Evolutionary conservation across 345 rosid genomes (phyloP), one percentile per base, ranked within the genome.

Genomic region (Pelargonium nanum): DNA sequence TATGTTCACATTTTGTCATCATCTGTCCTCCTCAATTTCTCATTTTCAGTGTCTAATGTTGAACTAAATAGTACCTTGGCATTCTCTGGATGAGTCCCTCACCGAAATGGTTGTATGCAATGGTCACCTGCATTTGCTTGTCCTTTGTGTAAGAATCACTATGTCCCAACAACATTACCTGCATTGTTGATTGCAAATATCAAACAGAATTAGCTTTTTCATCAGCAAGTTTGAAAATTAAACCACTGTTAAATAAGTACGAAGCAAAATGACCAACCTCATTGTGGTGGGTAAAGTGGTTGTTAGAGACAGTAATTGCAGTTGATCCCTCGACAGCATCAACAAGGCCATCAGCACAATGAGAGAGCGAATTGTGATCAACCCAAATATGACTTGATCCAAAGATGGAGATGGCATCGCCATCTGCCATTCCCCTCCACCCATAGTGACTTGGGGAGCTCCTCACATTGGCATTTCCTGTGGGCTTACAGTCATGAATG

Each of bases 301-400:
- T 91, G 75, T 91, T 91, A 58, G 97, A 82, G 64, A 91, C 72
- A 26, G 97, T 91, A 53, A 91, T 84, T 57, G 95, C 89, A 26
- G 96, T 91, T 26, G 97, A 91, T 32, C 96, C 97, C 96, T 87
- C 85, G 74, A 91, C 81, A 62, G 97, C 97, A 72, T 91, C 97
- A 67, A 91, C 86, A 48, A 91, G 94, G 45, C 97, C 97, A 76
- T 91, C 97, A 20, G 96, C 97, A 48, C 97, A 91, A 62, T 81
- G 77, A 54, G 97, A 91, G 24, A 91, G 94, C 10, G 97, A 87
- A 72, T 88, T 87, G 70, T 91, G 97, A 74, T 91, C 97, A 53
- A 91, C 69, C 97, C 97, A 91, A 6, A 91, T 65, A 55, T 91
- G 96, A 68, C 96, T 88, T 4, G 97, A 85, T 40, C 96, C 91